Conservation (phyloP, 2,329 filamentous ascomycete species). For the Cercospora zeae-maydis region DNA sequence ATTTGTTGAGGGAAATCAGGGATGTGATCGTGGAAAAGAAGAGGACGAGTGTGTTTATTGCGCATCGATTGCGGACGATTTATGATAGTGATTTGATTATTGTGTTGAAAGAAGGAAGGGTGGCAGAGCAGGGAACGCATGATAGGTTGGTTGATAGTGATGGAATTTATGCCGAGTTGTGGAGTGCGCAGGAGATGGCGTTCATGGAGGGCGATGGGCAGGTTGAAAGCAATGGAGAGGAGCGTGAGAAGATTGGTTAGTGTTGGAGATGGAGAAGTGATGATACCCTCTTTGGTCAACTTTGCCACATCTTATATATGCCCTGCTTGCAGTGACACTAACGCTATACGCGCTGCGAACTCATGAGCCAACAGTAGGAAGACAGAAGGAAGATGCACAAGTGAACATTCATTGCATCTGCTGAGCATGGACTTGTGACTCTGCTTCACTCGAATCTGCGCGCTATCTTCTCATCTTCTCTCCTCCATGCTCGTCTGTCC, state of each 20-base stretch:
- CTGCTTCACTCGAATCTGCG: background rate
- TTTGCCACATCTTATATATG: too few relatives aligned
- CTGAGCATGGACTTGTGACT: background rate
- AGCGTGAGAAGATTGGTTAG: conserved; percentile 16
- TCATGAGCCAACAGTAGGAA: too few relatives aligned
- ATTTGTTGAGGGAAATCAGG: conserved; percentile 87
- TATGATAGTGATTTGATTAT: conserved; percentile 90
- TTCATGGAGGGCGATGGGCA: conserved; percentile 34
- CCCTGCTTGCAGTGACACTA: too few relatives aligned
- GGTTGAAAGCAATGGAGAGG: background rate
- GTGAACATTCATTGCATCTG: background rate
- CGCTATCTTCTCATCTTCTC: background rate
- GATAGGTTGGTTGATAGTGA: conserved; percentile 72
- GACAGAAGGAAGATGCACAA: background rate
- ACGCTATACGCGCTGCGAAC: too few relatives aligned
- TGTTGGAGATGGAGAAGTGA: background rate
- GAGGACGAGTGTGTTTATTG: conserved; percentile 90
- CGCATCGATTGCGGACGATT: conserved; percentile 87
- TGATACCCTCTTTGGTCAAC: background rate
- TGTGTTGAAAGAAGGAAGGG: conserved; percentile 75
- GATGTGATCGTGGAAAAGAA: conserved; percentile 82
- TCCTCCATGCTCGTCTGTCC: background rate
- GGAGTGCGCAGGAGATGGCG: conserved; percentile 57
- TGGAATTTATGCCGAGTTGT: conserved; percentile 83
- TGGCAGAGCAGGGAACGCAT: conserved; percentile 89